Base-by-base conservation (phyloP, 2,329 filamentous ascomycete genomes). In the Shiraia sp. region DNA sequence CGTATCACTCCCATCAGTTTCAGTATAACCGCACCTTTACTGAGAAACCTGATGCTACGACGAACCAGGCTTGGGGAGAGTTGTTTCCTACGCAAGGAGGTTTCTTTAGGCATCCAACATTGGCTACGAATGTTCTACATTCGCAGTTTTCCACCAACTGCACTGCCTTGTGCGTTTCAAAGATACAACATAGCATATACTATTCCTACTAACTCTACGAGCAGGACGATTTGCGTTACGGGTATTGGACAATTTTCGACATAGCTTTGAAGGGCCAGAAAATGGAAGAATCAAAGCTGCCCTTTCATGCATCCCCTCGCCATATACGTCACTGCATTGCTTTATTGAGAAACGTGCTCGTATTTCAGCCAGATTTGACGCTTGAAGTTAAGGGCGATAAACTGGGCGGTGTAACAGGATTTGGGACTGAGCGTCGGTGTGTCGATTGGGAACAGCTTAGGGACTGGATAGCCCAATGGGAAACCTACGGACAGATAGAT, bases 71-170 rank as follows among this genome's bases (percentile, higher is more conserved):
- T n/a, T 53, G 50, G 50, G 28, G 37, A 1, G 33, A 39, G 13
- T 17, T 51, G 1, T 46, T 51, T 27, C 50, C 47, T 5, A 25
- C 13, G 1, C 46, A 45, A 28, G 50, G 47, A 14, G 47, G 45
- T 8, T 51, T 51, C 44, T 49, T 53, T 32, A 43, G 38, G 14
- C 47, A 51, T 25, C 46, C 49, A 9, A n/a, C 34, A 9, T 4
- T 48, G n/a, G 44, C 44, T 2, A 22, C 44, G 26, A 22, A 44
- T 9, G 38, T 2, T 37, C 39, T 10, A 42, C 41, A 2, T 49
- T 51, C 31, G 35, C 50, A 10, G 42, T 47, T n/a, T 53, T 48
- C 14, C 50, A 53, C 29, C 50, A 53, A 35, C 32, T 53, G 12
- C 50, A 53, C 24, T 53, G 50, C 17, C 36, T 53, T 10, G 46